Base-by-base conservation (phyloP, 2,329 filamentous ascomycete species). In the Eutypella sp. region DNA sequence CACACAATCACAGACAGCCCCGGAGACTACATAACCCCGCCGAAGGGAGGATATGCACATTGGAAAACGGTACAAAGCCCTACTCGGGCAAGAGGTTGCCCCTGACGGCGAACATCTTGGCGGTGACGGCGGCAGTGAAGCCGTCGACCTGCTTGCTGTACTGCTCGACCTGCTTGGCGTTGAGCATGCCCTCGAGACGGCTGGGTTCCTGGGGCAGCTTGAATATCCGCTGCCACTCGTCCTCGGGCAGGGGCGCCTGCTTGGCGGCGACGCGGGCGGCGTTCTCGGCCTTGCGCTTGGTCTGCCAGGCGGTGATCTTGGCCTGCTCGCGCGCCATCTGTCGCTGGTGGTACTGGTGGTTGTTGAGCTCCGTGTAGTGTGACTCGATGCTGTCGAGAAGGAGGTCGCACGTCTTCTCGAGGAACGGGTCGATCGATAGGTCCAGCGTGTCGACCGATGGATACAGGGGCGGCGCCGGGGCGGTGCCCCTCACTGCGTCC, bases 361-460 rank as follows among this genome's bases (percentile, higher is more conserved):
- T 99, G 82, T 97, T 97, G 67, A 95, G 86, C 72, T 99, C 93
- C 49, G 91, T 96, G 74, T 97, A 93, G 76, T 99, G 93, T 46
- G 87, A 86, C 76, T 99, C 93, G 67, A 99, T 96, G 75, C 87
- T 90, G 65, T 99, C 93, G 52, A 97, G 83, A 47, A 99, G 82
- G 57, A 96, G 82, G 65, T 99, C 92, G 73, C 90, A 96, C 43
- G 92, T 96, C 81, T 96, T 96, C 79, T 97, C 92, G 40, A 99
- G 83, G 78, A 95, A 96, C 25, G 93, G 93, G 67, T 99, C 93
- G 69, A 97, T 95, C 55, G 87, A 89, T 52, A 99, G 83, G 59
- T 96, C 89, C 47, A 99, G 83, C 54, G 82, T 83, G 62, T 96
- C 91, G 66, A 90, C 84, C 63, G 95, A 96, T 44, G 92, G 92